Evolutionary conservation across 2,329 filamentous ascomycete genomes (phyloP).

Genomic region (Colletotrichum sp.): DNA sequence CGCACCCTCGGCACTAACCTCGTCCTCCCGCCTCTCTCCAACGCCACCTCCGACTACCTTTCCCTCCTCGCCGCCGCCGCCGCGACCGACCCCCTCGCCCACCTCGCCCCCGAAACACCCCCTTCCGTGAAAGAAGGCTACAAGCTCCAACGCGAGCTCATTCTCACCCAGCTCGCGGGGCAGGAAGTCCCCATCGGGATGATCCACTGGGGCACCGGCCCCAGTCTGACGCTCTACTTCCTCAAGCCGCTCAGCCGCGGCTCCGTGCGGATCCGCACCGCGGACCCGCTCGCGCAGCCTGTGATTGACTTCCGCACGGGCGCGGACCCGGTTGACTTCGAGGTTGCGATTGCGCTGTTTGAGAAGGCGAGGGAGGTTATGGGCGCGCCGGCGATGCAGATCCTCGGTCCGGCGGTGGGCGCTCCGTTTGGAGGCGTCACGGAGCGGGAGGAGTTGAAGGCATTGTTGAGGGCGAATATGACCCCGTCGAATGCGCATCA

Average conservation of each 20-base stretch:
- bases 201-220: conserved; percentile 36
- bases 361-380: conserved; percentile 34
- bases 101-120: conserved; percentile 36
- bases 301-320: conserved; percentile 43
- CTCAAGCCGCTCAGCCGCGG: conserved; percentile 45
- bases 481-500: neutral
- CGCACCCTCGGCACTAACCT: conserved; percentile 32
- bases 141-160: conserved; percentile 34
- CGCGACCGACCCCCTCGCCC: conserved; percentile 29
- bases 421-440: conserved; percentile 29
- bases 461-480: conserved; percentile 16
- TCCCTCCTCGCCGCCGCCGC: conserved; percentile 29
- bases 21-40: conserved; percentile 35
- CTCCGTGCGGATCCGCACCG: conserved; percentile 39
- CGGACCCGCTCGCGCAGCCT: conserved; percentile 36
- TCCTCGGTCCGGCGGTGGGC: conserved; percentile 31
- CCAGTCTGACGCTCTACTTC: conserved; percentile 35
- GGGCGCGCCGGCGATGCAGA: conserved; percentile 30
- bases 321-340: conserved; percentile 42
- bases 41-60: conserved; percentile 32
- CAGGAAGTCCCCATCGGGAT: conserved; percentile 28
- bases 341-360: conserved; percentile 36
- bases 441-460: conserved; percentile 29
- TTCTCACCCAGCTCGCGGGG: conserved; percentile 32
- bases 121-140: conserved; percentile 41